Evolutionary conservation across 164 flowering plant genomes (phyloP), one percentile per base, ranked within the genome.

Genomic region (Litsea cubeba): DNA sequence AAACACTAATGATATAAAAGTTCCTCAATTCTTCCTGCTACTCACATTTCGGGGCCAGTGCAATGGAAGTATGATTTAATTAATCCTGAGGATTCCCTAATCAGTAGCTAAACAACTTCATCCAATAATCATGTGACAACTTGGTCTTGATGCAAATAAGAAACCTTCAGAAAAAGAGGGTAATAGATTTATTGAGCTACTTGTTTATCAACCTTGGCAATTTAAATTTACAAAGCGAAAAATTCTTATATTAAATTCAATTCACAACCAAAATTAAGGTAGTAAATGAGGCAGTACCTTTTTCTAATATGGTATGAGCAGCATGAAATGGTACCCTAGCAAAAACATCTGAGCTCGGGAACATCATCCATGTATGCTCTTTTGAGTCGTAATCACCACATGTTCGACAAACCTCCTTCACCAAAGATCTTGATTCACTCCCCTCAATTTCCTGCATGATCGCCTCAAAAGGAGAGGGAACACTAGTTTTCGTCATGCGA

Each of bases 321-420:
- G 97, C 97, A 83, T 96, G 99, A 84, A 96, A 94, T 35, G 98
- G 99, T 71, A 92, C 70, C 62, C 81, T 78, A 24, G 90, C 93
- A 80, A 93, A n/a, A 3, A 89, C 57, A 80, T 94, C 97, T 62
- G 95, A 79, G 66, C 99, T 97, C 0, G 93, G 91, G 77, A 96
- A 89, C 92, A 88, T 90, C 90, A 90, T 85, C 94, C 92, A 91
- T 0, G 93, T 91, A 20, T 77, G 76, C 83, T 94, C 97, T 71
- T 74, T 82, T 0, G 91, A 64, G 72, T 91, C 90, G 80, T 96
- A 97, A 69, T 84, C 83, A 22, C 97, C 98, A 77, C 97, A 95
- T 5, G 95, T 91, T 40, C 82, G 10, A 69, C 99, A 94, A 1
- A 91, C 86, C 84, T 94, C 98, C 78, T 85, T 85, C 77, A 93